Conservation (phyloP, 805 yeast genomes). For the Dipodascus albidus region DNA sequence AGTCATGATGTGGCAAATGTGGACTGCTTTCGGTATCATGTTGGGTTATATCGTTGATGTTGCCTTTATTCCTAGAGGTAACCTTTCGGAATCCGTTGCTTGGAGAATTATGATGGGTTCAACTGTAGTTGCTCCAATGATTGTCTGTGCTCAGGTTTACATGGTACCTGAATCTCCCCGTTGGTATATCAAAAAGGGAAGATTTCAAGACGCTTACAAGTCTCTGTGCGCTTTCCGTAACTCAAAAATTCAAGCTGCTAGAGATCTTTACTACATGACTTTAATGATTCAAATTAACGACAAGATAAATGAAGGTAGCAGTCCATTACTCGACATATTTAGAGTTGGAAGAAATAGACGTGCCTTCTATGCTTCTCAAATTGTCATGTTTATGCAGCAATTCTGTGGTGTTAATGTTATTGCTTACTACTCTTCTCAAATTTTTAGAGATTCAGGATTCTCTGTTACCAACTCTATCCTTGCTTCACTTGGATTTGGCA, state of each 20-base stretch:
- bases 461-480: constrained; percentile 49
- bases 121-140: constrained; percentile 46
- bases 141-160: constrained; percentile 40
- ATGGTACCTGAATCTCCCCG: constrained; percentile 62
- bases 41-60: constrained; percentile 51
- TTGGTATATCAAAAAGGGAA: constrained; percentile 47
- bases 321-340: constrained; percentile 33
- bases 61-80: constrained; percentile 39
- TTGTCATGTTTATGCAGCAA: constrained; percentile 84
- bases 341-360: constrained; percentile 72
- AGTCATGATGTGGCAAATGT: constrained; percentile 63
- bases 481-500: constrained; percentile 83
- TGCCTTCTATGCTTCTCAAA: constrained; percentile 69
- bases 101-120: constrained; percentile 64
- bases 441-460: constrained; percentile 59
- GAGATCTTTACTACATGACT: constrained; percentile 50
- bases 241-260: constrained; percentile 44
- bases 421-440: constrained; percentile 73
- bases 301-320: constrained; percentile 25
- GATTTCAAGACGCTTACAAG: constrained; percentile 38
- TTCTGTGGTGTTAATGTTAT: constrained; percentile 85
- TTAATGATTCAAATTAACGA: constrained; percentile 35
- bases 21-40: constrained; percentile 66
- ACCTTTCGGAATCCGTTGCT: constrained; percentile 27
- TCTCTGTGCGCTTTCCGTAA: constrained; percentile 37